phyloP scores from a whole-genome alignment of 31 red algal genomes.

The Odonthalia washingtoniensis region DNA sequence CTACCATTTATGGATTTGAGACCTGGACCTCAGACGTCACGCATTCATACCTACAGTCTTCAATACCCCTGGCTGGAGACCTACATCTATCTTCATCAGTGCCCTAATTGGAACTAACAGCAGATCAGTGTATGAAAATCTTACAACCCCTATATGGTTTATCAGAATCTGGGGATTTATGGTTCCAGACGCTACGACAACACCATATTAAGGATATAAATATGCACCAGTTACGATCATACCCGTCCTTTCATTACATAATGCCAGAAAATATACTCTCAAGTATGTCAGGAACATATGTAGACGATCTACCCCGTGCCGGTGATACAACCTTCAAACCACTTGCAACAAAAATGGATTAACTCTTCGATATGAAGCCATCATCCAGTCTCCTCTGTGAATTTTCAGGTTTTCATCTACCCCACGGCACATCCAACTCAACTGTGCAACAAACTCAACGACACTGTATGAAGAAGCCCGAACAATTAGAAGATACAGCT shows the following conservation, averaged over 20 bases:
- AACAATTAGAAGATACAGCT: no score
- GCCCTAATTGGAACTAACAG: neutral
- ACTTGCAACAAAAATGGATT: neutral
- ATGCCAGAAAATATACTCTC: neutral
- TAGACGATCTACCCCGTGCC: constrained; percentile 22
- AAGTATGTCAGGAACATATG: constrained; percentile 24
- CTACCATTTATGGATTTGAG: neutral
- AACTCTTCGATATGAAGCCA: constrained; percentile 29
- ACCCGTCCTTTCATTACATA: constrained; percentile 30
- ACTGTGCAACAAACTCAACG: no score
- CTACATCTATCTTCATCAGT: no score
- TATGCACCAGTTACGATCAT: constrained; percentile 26
- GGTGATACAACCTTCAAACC: constrained; percentile 16
- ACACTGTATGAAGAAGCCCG: no score
- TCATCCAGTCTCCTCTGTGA: neutral
- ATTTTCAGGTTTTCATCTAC: constrained; percentile 40
- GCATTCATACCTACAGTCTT: no score
- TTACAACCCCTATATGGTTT: no score
- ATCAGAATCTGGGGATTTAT: no score
- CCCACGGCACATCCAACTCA: no score
- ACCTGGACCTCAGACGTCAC: no score
- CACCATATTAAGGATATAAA: constrained; percentile 2
- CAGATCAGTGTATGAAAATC: no score
- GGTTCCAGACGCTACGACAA: constrained; percentile 32
- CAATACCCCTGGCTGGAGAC: no score